Conservation (phyloP, 768 basidiomycete species). For the Lactarius indigo region DNA sequence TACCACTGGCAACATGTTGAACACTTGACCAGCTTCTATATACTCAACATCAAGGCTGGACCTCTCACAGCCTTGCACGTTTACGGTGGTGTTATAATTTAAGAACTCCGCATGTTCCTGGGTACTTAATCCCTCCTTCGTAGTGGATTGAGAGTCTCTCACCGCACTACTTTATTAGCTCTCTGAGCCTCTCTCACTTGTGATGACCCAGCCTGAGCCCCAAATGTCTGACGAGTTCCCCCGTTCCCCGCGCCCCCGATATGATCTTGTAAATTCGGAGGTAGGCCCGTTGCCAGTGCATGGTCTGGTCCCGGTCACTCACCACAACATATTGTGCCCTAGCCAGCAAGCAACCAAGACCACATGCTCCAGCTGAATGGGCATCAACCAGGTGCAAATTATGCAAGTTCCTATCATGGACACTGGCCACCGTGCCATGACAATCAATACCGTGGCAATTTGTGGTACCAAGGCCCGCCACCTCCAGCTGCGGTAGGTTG, state of each 20-base stretch:
- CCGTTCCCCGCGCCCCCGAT: background rate
- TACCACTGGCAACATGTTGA: slow-evolving; percentile 16
- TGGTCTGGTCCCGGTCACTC: background rate
- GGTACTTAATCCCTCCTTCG: slow-evolving; percentile 16
- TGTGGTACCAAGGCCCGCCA: background rate
- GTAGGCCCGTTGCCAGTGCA: background rate
- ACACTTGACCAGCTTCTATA: slow-evolving; percentile 12
- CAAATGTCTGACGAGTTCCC: background rate
- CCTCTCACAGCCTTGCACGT: background rate
- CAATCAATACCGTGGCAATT: background rate
- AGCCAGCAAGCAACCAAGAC: background rate
- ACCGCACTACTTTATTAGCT: slow-evolving; percentile 20
- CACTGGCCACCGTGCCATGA: background rate
- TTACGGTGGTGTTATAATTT: background rate
- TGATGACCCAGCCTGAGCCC: background rate
- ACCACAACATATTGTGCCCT: background rate
- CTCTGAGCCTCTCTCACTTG: too few relatives aligned
- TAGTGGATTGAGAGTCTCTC: background rate
- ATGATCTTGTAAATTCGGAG: background rate
- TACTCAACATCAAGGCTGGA: slow-evolving; percentile 4
- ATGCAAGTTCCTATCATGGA: background rate
- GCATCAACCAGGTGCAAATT: background rate
- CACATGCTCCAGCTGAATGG: background rate
- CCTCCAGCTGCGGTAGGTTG: background rate
- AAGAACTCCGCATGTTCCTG: slow-evolving; percentile 1